These are phyloP conservation scores for Talaromyces proteolyticus DNA, from an alignment of 495 filamentous ascomycete species.

Conservation along the genomic window DNA sequence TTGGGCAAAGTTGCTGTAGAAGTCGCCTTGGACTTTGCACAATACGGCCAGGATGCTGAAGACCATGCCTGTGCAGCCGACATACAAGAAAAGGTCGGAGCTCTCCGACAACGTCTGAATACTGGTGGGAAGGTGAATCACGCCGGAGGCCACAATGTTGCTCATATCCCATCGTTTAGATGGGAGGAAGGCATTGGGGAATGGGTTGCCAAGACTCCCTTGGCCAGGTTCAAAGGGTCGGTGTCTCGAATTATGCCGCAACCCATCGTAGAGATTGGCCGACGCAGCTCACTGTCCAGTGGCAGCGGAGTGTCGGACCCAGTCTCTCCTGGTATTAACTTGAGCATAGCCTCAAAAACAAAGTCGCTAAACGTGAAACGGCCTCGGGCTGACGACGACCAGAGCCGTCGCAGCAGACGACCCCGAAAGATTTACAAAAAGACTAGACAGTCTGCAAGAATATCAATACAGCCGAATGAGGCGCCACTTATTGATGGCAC, in stretches of 20 bases:
- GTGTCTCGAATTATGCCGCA: not conserved
- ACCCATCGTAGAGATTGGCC: constrained; percentile 4
- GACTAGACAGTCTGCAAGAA: not conserved
- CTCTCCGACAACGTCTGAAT: constrained; percentile 10
- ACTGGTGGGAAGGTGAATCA: not conserved
- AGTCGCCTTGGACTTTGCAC: constrained; percentile 41
- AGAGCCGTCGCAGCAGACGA: not conserved
- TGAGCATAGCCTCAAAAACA: constrained; percentile 28
- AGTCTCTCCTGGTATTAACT: constrained; percentile 12
- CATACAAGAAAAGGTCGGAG: constrained; percentile 30
- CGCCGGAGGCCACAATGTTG: constrained; percentile 3
- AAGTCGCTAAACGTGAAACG: constrained; percentile 22
- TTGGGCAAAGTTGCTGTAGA: constrained; percentile 37
- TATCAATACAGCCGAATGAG: not conserved
- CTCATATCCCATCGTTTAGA: constrained; percentile 28
- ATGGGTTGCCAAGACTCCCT: constrained; percentile 45
- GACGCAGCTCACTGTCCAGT: constrained; percentile 11
- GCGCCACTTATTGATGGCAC: not conserved
- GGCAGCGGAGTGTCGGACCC: constrained; percentile 15
- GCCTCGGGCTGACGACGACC: not conserved
- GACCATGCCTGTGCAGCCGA: constrained; percentile 45
- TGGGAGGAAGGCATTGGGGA: constrained; percentile 54
- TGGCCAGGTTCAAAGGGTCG: constrained; percentile 15
- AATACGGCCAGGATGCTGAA: constrained; percentile 36
- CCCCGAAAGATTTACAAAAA: not conserved